Percentiles rank a stretch among this genome's conserved stretches.
phyloP scores from a whole-genome alignment of 768 basidiomycete species.

The Agrocybe pediades region DNA sequence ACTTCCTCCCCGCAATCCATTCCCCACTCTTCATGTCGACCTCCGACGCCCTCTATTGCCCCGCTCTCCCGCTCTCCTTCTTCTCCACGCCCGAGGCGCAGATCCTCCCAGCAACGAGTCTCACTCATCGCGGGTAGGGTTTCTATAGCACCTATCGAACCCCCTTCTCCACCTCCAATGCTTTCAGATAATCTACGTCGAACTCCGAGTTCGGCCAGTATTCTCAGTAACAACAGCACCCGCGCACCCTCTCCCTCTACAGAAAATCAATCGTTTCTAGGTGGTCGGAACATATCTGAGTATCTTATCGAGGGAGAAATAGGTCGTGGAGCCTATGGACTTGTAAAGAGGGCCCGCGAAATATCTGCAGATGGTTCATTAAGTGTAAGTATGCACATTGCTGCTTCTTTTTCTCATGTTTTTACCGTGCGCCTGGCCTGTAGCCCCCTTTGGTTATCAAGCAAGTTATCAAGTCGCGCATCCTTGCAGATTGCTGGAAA shows the following conservation, averaged over 20 bases:
- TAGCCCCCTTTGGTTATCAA: constrained; percentile 94
- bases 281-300: constrained; percentile 78
- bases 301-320: constrained; percentile 87
- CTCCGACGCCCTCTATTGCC: constrained; percentile 28
- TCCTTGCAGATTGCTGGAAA: constrained; percentile 99
- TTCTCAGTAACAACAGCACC: constrained; percentile 63
- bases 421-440: constrained; percentile 21
- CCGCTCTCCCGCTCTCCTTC: constrained; percentile 51
- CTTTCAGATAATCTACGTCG: constrained; percentile 67
- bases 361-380: constrained; percentile 70
- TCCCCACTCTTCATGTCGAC: constrained; percentile 23
- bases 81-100: constrained; percentile 65
- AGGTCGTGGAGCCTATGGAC: constrained; percentile 92
- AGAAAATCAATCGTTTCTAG: constrained; percentile 48
- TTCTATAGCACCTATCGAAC: constrained; percentile 74
- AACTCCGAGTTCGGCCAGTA: constrained; percentile 61
- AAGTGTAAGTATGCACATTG: constrained; percentile 63
- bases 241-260: constrained; percentile 62
- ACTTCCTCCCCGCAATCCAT: constrained; percentile 21
- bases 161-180: constrained; percentile 63
- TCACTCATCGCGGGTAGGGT: constrained; percentile 84
- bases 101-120: constrained; percentile 84
- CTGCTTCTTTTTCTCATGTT: constrained; percentile 13
- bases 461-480: constrained; percentile 97
- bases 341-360: constrained; percentile 89